Conservation (phyloP, 1,284 basidiomycete genomes). For the Kalmanozyma brasiliensis region DNA sequence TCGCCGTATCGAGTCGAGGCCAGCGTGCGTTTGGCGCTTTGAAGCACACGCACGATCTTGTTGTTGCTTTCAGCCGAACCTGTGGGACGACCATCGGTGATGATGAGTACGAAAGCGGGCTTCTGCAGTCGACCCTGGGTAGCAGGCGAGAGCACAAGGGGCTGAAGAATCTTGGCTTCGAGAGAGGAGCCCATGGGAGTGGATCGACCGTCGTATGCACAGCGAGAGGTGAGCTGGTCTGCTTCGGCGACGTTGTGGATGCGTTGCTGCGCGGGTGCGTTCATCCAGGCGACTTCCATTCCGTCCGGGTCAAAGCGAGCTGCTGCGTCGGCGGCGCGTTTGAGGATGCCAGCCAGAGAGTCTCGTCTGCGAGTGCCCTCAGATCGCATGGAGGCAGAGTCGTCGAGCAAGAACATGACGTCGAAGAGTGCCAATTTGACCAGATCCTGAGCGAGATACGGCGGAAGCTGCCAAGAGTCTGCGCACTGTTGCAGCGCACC, state of each 20-base stretch:
- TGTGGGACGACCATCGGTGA: conserved; percentile 58
- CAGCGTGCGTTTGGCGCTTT: conserved; percentile 40
- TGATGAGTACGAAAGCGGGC: conserved; percentile 51
- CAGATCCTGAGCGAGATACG: conserved; percentile 56
- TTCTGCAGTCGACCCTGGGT: conserved; percentile 36
- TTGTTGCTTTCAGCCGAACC: conserved; percentile 43
- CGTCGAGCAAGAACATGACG: conserved; percentile 59
- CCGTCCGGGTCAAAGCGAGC: conserved; percentile 57
- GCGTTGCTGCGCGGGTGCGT: conserved; percentile 21
- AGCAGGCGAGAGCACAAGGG: conserved; percentile 36
- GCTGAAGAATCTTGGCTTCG: conserved; percentile 46
- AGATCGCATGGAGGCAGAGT: conserved; percentile 51
- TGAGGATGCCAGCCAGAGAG: conserved; percentile 43
- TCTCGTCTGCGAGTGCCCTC: conserved; percentile 43
- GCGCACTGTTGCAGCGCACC: conserved; percentile 48
- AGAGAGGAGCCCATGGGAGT: conserved; percentile 56
- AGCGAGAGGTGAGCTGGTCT: conserved; percentile 29
- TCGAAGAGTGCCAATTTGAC: conserved; percentile 62
- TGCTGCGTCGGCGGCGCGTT: conserved; percentile 54
- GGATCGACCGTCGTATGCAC: conserved; percentile 44
- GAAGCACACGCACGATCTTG: conserved; percentile 51
- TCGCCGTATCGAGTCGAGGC: conserved; percentile 43
- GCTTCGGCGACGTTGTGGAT: conserved; percentile 53
- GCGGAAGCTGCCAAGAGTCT: conserved; percentile 60
- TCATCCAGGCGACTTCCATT: conserved; percentile 60